Evolutionary conservation across 2,329 filamentous ascomycete genomes (phyloP), one percentile per base, ranked within the genome.

Genomic region (Alternaria gaisen): DNA sequence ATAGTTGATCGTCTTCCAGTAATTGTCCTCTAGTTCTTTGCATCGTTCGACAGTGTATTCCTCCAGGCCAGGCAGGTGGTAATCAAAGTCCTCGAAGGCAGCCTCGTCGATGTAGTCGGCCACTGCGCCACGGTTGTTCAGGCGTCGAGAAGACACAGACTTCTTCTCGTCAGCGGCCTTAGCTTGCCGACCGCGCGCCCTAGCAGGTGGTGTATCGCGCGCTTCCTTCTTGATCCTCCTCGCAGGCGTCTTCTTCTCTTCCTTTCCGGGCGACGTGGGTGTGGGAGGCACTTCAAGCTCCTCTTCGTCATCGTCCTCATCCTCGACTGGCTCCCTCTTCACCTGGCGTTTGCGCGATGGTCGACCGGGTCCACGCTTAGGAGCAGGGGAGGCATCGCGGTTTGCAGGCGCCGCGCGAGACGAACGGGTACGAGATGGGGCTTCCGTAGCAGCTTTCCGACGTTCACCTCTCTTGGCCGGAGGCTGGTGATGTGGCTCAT

Each of bases 1-100:
- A 80, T 96, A 99, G 22, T 94, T 97, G 64, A 99, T 85, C 1
- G 93, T 97, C 80, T 96, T 97, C 95, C 95, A 99, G 81, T 99
- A 99, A 43, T 90, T 90, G 54, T 92, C 90, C 79, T 99, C 95
- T 6, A 99, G 85, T 76, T 99, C 95, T 69, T 96, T 93, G 75
- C 95, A 98, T 61, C 96, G 87, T 77, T 98, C 94, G 0, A 90
- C 86, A 0, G 93, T 97, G 76, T 91, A 99, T 55, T 98, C 93
- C 6, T 94, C 91, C 32, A 93, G 86, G 67, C 87, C 85, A 47
- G 94, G 89, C 80, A 97, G 91, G 50, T 88, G 89, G 77, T 98
- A 98, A 75, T 98, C 91, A 76, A 97, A 99, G 67, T 91, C 87
- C 72, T 91, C 90, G 81, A 97, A 99, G 0, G 92, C 91, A 63